Conservation (phyloP, 257 asterid genomes). For the Echites panduratus region DNA sequence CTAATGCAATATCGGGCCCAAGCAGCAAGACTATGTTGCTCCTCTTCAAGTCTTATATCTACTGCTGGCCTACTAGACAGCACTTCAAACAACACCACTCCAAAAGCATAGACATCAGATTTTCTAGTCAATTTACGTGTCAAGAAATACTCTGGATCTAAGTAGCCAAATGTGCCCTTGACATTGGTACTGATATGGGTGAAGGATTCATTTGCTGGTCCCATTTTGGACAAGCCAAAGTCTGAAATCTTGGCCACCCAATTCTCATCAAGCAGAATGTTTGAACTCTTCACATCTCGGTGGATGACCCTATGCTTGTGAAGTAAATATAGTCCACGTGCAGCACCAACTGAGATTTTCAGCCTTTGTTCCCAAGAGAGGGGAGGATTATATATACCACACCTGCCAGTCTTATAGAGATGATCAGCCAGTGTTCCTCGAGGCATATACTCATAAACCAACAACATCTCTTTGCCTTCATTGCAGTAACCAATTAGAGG, state of each 20-base stretch:
- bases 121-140: constrained; percentile 50
- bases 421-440: constrained; percentile 54
- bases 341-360: constrained; percentile 58
- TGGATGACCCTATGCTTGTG: constrained; percentile 62
- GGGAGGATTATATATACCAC: constrained; percentile 26
- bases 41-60: constrained; percentile 41
- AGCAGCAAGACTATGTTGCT: constrained; percentile 48
- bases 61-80: constrained; percentile 62
- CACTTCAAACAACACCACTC: constrained; percentile 63
- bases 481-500: constrained; percentile 64
- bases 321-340: constrained; percentile 60
- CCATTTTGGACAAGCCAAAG: constrained; percentile 71
- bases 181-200: constrained; percentile 50
- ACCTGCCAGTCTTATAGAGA: constrained; percentile 38
- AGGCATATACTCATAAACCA: constrained; percentile 56
- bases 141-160: constrained; percentile 58
- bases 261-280: constrained; percentile 59
- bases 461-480: constrained; percentile 44
- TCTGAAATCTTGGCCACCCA: constrained; percentile 71
- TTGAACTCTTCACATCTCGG: constrained; percentile 68
- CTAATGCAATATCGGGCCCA: constrained; percentile 58
- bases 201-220: constrained; percentile 48
- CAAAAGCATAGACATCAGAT: constrained; percentile 69
- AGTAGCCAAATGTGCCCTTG: constrained; percentile 59
- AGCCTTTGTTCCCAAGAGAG: constrained; percentile 62